Base-by-base conservation (phyloP, 73 alveolate species). In the Paramecium biaurelia region DNA sequence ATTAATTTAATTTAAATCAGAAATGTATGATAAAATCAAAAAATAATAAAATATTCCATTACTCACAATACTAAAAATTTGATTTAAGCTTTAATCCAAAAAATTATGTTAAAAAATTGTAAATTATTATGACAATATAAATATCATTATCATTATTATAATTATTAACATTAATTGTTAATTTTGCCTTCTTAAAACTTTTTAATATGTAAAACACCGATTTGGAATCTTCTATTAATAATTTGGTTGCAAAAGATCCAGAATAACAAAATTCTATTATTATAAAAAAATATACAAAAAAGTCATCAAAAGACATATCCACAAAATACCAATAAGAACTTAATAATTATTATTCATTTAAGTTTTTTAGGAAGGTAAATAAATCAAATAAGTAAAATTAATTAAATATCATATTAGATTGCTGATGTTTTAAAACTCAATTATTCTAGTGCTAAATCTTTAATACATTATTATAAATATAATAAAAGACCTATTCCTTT, bases 391-490 rank as follows among this genome's bases (percentile, higher is more conserved):
- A 41, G 90, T 79, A 79, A 23, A 12, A 43, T 0, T 10, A 41
- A n/a, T 10, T 26, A 63, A 26, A 23, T 24, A 63, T 63, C 23
- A 63, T 6, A 63, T 63, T 30, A 74, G 87, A 68, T 74, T 74
- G 87, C 87, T 41, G n/a, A 74, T 3, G 68, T 35, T 18, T 20
- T 74, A 34, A 37, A 74, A 34, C 10, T 74, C 5, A 74, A 74
- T 35, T 74, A 74, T 41, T 74, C 87, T 12, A 74, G 87, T 41
- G 87, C 87, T 34, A 74, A 74, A 41, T 74, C 87, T 26, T 41
- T 74, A 14, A 74, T 74, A 9, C 87, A 74, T 41, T 74, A 74
- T 20, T 74, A 74, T 41, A 74, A 74, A 20, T 1, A 34, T 15
- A 74, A 74, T 21, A 74, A 74, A 74, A 28, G 87, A 74, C 87